Evolutionary conservation across 176 grass and related monocot species (phyloP).

Genomic region (Eleusine indica): DNA sequence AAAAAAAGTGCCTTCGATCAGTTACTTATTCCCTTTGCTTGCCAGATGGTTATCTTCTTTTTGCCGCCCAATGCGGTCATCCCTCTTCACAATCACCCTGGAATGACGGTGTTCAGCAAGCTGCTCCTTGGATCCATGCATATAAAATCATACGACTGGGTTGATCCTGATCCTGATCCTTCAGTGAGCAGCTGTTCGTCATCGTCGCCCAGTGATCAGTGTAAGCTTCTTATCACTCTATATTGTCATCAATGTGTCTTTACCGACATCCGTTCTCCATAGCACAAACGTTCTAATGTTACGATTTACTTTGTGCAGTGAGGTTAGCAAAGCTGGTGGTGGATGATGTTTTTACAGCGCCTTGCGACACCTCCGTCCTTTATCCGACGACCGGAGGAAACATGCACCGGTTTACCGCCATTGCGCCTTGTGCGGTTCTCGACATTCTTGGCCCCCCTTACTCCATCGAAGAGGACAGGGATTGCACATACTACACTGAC

Average conservation of each 20-base stretch:
- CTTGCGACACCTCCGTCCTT: constrained; percentile 71
- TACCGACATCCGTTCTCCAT: not conserved
- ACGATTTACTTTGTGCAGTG: constrained; percentile 38
- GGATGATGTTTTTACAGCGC: constrained; percentile 68
- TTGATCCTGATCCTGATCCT: constrained; percentile 22
- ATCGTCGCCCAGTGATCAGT: not conserved
- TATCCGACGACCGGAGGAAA: constrained; percentile 83
- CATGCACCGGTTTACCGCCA: constrained; percentile 76
- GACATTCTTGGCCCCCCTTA: constrained; percentile 84
- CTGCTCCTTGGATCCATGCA: constrained; percentile 85
- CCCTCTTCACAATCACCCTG: constrained; percentile 92
- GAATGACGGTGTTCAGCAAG: constrained; percentile 95
- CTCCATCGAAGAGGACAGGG: constrained; percentile 69
- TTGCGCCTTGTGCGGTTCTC: constrained; percentile 59
- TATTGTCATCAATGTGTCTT: not conserved
- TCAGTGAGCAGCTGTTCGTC: not conserved
- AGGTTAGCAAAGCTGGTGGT: constrained; percentile 64
- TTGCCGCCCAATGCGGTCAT: constrained; percentile 72
- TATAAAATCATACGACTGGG: constrained; percentile 84
- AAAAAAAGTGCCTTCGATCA: not conserved
- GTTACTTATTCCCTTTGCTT: constrained; percentile 3
- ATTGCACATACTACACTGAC: constrained; percentile 79
- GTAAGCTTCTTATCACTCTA: constrained; percentile 24
- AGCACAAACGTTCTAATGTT: not conserved
- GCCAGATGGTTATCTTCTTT: constrained; percentile 83